Base-by-base conservation (phyloP, 2,329 filamentous ascomycete genomes). In the Gnomoniopsis smithogilvyi region DNA sequence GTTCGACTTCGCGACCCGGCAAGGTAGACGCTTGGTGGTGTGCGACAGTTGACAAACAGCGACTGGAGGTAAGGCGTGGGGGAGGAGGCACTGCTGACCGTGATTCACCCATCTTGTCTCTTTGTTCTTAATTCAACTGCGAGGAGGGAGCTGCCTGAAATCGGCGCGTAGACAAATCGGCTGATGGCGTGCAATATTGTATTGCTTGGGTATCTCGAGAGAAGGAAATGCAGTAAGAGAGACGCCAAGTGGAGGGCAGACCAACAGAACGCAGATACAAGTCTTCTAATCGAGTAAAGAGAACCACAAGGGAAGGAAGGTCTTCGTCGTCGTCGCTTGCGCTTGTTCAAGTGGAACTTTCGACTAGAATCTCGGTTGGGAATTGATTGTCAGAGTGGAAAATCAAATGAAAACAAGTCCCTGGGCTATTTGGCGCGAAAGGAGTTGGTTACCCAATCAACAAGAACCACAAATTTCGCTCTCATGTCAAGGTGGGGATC, bases 31-130 rank as follows among this genome's bases (percentile, higher is more conserved):
- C 17, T 41, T 3, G 4, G 14, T 11, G 49, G 7, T n/a, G 21
- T 36, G 49, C 30, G 49, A 51, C 30, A 14, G 15, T 17, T 26
- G 48, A 17, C 48, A 17, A 36, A 26, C 26, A 2, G 15, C 10
- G 19, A 19, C 22, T 7, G 3, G 24, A 22, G 17, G 47, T 21
- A 6, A 10, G 1, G 24, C 21, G 47, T 6, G 11, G 14, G 14
- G 41, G 19, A 14, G 11, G 15, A 26, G 30, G 12, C 4, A n/a
- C 22, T 59, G 50, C 61, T 63, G 41, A 86, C 84, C 84, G 83
- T 70, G 84, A 87, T 79, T 87, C 84, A 74, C 83, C 82, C 84
- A 87, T 87, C 67, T 74, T 78, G 75, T 56, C 54, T 59, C 59
- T 60, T 47, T 62, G 52, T 54, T 36, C 49, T 54, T 51, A 46